Evolutionary conservation across 352 stramenopile genomes (phyloP), one percentile per base, ranked within the genome.

Genomic region (Pythium graminicola): DNA sequence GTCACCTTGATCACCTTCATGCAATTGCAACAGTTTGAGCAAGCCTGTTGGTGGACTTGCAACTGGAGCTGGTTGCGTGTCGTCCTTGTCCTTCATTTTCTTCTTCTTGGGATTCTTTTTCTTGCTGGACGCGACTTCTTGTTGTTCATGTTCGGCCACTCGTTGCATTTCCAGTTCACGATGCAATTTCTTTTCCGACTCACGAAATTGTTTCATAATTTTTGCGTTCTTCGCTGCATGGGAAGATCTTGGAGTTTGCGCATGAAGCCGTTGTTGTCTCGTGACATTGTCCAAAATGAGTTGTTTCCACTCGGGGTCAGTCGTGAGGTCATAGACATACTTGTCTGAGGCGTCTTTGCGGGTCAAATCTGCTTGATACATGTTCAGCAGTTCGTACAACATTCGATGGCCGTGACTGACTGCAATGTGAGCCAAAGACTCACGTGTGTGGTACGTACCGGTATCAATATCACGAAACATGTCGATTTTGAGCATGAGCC

Each of bases 391-490:
- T 3, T n/a, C 8, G 28, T 29, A 42, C 45, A 51, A 10, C 19
- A 40, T 14, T 22, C 40, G 55, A 23, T 57, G 39, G 6, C 47
- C 32, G 8, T 62, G 14, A 24, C 40, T 41, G 6, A 52, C 54
- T 6, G 54, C 55, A 1, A 63, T 22, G 16, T 63, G 55, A 14
- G 22, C 42, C 6, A 63, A 24, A 13, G 47, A 40, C 16, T 56
- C 54, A 17, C 38, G 41, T 2, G 46, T 57, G 32, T 45, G 47
- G 41, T 39, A 63, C 31, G 55, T 56, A 14, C 11, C 20, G 3
- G 54, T 62, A 33, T 55, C 50, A 13, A 63, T 29, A 23, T 63
- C 47, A 24, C 42, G 46, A 39, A 57, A 41, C 33, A 57, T 33
- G 1, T 53, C 47, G 1, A 41, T 48, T 17, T 63, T 41, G 3